phyloP scores from a whole-genome alignment of 192 early-diverging fungal species.

The Phycomyces blakesleeanus region DNA sequence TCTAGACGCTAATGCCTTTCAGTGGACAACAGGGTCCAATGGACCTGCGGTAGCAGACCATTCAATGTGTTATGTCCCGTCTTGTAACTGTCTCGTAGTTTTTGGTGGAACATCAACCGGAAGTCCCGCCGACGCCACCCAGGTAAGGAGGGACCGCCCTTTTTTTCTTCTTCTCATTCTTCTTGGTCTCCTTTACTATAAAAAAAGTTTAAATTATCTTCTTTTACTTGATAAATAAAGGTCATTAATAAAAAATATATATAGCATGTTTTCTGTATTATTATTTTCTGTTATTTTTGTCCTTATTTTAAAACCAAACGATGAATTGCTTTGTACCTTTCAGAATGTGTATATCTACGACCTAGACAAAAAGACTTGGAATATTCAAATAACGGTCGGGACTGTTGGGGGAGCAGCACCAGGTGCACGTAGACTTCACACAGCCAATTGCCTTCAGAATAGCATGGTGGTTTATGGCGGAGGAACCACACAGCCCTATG shows the following conservation, averaged over 20 bases:
- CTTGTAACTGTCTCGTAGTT: conserved; percentile 49
- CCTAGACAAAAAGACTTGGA: conserved; percentile 49
- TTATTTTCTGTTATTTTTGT: too few species aligned
- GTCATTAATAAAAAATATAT: neutral
- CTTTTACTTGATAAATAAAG: neutral
- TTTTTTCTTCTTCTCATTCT: too few species aligned
- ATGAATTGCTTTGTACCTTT: neutral
- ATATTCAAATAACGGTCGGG: conserved; percentile 36
- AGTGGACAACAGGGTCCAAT: conserved; percentile 27
- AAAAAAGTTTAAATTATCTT: too few species aligned
- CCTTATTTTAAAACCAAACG: too few species aligned
- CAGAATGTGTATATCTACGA: conserved; percentile 35
- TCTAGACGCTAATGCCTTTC: conserved; percentile 24
- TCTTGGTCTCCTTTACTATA: too few species aligned
- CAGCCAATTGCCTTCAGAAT: conserved; percentile 61
- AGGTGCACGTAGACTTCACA: conserved; percentile 55
- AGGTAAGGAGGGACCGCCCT: neutral
- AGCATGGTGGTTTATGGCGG: conserved; percentile 72
- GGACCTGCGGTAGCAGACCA: conserved; percentile 30
- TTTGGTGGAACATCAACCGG: conserved; percentile 64
- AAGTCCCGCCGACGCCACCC: conserved; percentile 43
- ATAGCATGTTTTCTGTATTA: conserved; percentile 1
- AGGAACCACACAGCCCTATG: conserved; percentile 38
- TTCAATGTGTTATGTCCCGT: conserved; percentile 29
- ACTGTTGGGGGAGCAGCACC: conserved; percentile 42